Evolutionary conservation across 2,329 filamentous ascomycete species (phyloP).

Genomic region (Botrytis squamosa): DNA sequence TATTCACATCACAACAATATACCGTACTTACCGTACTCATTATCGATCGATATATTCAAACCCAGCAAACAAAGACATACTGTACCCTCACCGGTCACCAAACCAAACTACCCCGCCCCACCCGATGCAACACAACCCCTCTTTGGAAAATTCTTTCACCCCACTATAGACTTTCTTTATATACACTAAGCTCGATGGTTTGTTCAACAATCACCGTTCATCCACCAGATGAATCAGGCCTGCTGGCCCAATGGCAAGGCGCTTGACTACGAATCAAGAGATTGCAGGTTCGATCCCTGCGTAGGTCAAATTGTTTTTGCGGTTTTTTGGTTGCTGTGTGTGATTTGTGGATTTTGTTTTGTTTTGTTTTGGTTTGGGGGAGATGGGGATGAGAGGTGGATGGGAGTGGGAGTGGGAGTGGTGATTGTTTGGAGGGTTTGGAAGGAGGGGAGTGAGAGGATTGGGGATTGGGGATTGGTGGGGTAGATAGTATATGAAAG

Average conservation of each 20-base stretch:
- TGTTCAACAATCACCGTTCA: not conserved
- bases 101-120: not conserved
- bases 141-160: not conserved
- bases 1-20: not conserved
- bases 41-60: no score
- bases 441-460: not conserved
- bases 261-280: constrained; percentile 51
- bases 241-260: constrained; percentile 48
- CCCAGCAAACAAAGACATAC: not conserved
- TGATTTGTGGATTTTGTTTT: no score
- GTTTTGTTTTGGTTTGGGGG: not conserved
- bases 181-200: accelerated
- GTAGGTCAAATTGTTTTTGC: constrained; percentile 27
- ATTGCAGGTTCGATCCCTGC: constrained; percentile 47
- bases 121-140: not conserved
- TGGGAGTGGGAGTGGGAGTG: no score
- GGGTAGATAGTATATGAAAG: not conserved
- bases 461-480: not conserved
- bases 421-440: not conserved
- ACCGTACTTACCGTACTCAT: no score
- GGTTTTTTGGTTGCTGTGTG: not conserved
- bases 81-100: not conserved
- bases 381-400: no score
- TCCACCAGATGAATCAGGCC: not conserved
- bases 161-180: not conserved